Percentiles rank a stretch among this genome's conserved stretches.
Conservation (phyloP, 495 filamentous ascomycete genomes). For the Immersiella caudata region DNA sequence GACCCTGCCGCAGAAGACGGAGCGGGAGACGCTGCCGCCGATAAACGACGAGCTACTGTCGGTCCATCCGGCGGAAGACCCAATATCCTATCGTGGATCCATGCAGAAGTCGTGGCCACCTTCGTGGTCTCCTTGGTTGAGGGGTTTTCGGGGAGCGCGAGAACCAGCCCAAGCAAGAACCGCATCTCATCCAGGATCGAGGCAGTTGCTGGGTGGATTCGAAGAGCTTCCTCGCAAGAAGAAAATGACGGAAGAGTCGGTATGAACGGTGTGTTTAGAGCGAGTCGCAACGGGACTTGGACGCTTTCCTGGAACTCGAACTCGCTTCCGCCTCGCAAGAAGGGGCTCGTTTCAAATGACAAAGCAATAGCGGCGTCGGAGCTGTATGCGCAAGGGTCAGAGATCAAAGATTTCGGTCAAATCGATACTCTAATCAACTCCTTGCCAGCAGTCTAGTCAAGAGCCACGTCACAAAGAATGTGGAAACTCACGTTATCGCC, state of each 20-base stretch:
- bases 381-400: conserved; percentile 15
- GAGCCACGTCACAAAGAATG: neutral
- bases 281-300: conserved; percentile 34
- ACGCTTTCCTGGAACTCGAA: conserved; percentile 38
- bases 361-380: conserved; percentile 40
- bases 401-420: neutral
- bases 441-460: neutral
- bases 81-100: conserved; percentile 40
- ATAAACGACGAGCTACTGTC: conserved; percentile 5
- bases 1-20: conserved; percentile 10
- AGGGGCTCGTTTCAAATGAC: conserved; percentile 37
- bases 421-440: no score
- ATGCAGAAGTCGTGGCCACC: conserved; percentile 36
- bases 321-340: conserved; percentile 29
- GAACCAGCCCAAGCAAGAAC: conserved; percentile 36
- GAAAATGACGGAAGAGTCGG: conserved; percentile 34
- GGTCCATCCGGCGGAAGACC: conserved; percentile 31
- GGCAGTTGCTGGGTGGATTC: conserved; percentile 36
- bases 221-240: conserved; percentile 34
- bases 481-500: conserved; percentile 39
- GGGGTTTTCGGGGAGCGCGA: conserved; percentile 32
- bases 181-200: conserved; percentile 47
- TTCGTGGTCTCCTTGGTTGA: conserved; percentile 38
- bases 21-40: conserved; percentile 18
- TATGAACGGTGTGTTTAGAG: conserved; percentile 43